phyloP scores from a whole-genome alignment of 345 rosid genomes.

The Rhodamnia argentea region DNA sequence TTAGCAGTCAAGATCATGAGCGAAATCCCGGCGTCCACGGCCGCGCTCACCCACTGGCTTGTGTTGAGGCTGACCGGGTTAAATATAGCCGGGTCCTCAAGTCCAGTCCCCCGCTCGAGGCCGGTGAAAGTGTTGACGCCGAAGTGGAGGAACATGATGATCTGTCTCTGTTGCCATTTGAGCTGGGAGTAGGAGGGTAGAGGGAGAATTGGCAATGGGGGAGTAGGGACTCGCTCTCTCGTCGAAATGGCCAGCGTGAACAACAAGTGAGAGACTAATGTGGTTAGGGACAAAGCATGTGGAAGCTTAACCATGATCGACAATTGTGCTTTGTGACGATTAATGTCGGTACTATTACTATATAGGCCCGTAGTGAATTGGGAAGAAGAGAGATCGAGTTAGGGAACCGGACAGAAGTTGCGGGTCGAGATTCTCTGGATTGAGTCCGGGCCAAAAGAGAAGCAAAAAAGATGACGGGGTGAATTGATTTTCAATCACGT shows the following conservation, averaged over 20 bases:
- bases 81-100: conserved; percentile 40
- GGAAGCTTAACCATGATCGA: background rate
- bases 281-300: background rate
- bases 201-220: conserved; percentile 56
- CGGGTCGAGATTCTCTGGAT: background rate
- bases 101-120: conserved; percentile 61
- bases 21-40: conserved; percentile 43
- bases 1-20: conserved; percentile 60
- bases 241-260: background rate
- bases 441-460: background rate
- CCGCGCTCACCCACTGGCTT: conserved; percentile 38
- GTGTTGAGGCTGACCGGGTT: conserved; percentile 33
- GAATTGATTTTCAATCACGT: background rate
- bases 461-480: background rate
- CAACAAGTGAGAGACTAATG: background rate
- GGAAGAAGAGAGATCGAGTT: background rate
- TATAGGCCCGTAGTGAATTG: background rate
- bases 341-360: background rate
- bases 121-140: conserved; percentile 72
- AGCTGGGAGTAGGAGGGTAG: conserved; percentile 56
- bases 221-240: conserved; percentile 23
- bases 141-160: conserved; percentile 74
- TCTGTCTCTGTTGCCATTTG: conserved; percentile 66
- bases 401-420: background rate
- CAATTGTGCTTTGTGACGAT: background rate